Percentiles rank a stretch among this genome's conserved stretches.
Conservation (phyloP, 169 alveolate genomes). For the Babesia bigemina region DNA sequence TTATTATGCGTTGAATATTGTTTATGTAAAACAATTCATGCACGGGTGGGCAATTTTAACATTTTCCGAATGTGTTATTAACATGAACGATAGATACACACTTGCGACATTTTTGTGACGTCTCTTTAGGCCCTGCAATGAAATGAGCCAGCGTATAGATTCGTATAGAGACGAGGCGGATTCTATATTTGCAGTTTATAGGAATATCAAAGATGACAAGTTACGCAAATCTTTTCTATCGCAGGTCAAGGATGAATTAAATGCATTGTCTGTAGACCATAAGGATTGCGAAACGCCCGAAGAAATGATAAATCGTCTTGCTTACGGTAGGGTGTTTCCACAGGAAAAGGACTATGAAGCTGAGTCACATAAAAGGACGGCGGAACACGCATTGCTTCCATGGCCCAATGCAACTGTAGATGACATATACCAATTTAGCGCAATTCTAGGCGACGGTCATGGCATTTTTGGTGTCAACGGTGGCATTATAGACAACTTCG, state of each 20-base stretch:
- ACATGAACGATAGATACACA: background rate
- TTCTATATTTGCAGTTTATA: slow-evolving; percentile 34
- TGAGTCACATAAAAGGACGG: background rate
- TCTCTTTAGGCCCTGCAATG: slow-evolving; percentile 28
- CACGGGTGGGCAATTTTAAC: no score
- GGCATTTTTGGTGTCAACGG: slow-evolving; percentile 3
- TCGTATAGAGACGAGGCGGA: slow-evolving; percentile 49
- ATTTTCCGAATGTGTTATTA: background rate
- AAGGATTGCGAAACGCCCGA: slow-evolving; percentile 55
- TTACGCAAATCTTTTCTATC: slow-evolving; percentile 29
- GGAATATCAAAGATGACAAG: slow-evolving; percentile 25
- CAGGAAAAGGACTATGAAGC: background rate
- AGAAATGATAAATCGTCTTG: slow-evolving; percentile 41
- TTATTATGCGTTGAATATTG: background rate
- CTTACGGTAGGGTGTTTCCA: slow-evolving; percentile 60
- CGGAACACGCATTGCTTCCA: background rate
- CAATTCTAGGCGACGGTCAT: background rate
- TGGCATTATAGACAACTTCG: slow-evolving; percentile 3
- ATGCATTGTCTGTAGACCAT: slow-evolving; percentile 15
- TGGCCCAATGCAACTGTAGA: background rate
- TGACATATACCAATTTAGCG: background rate
- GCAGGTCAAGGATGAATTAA: slow-evolving; percentile 48
- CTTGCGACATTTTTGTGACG: background rate
- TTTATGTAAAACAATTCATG: background rate
- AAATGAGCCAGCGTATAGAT: slow-evolving; percentile 31